Percentiles rank a stretch among this genome's conserved stretches.
Evolutionary conservation across 306 rosid genomes (phyloP).

Genomic region (Hylodesmum podocarpum): DNA sequence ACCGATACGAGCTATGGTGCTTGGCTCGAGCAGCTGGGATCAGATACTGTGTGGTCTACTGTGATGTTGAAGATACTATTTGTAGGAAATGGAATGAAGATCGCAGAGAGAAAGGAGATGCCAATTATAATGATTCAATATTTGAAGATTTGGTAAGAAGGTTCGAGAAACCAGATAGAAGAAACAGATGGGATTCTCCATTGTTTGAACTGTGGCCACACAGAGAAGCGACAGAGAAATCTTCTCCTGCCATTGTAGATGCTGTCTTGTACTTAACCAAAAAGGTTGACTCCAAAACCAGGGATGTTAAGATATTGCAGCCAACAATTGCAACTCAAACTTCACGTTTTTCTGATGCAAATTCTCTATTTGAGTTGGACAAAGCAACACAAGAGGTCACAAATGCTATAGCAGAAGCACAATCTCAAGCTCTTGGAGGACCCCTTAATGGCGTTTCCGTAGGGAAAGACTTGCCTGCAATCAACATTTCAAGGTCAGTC

Average conservation of each 20-base stretch:
- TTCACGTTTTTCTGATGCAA: slow-evolving; percentile 65
- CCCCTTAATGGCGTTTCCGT: slow-evolving; percentile 68
- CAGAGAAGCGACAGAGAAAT: slow-evolving; percentile 59
- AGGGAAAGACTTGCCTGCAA: slow-evolving; percentile 64
- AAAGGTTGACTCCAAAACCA: slow-evolving; percentile 67
- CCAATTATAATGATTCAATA: slow-evolving; percentile 57
- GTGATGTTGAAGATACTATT: slow-evolving; percentile 67
- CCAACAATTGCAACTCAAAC: slow-evolving; percentile 93
- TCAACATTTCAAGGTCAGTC: slow-evolving; percentile 62
- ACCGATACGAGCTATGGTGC: slow-evolving; percentile 94
- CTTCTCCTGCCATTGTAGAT: slow-evolving; percentile 60
- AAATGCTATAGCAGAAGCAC: slow-evolving; percentile 80
- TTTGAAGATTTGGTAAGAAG: slow-evolving; percentile 83
- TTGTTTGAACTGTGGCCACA: slow-evolving; percentile 82
- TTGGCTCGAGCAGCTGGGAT: slow-evolving; percentile 88
- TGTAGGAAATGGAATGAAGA: slow-evolving; percentile 84
- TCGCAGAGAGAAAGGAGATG: slow-evolving; percentile 69
- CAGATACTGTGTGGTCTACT: slow-evolving; percentile 78
- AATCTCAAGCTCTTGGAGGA: slow-evolving; percentile 81
- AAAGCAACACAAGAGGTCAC: slow-evolving; percentile 87
- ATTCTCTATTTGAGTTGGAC: slow-evolving; percentile 83
- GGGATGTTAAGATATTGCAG: slow-evolving; percentile 82
- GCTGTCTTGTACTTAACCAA: slow-evolving; percentile 69
- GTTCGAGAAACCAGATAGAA: slow-evolving; percentile 83
- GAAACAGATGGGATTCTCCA: slow-evolving; percentile 96